Evolutionary conservation across 2,329 filamentous ascomycete genomes (phyloP).

Genomic region (Phoma herbarum): DNA sequence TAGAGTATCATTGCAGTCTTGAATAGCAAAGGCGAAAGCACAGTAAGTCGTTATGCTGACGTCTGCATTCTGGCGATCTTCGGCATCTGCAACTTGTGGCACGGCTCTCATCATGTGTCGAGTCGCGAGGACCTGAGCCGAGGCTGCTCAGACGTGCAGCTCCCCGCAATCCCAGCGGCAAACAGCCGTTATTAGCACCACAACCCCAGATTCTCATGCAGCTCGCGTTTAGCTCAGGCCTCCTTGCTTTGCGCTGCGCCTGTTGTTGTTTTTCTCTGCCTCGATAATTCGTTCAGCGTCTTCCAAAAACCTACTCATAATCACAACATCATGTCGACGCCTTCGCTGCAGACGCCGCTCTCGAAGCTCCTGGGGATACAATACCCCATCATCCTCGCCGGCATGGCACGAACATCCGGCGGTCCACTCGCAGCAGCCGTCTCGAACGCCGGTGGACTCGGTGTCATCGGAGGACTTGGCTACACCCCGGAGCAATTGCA

Average conservation of each 20-base stretch:
- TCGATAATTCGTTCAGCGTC: constrained; percentile 2
- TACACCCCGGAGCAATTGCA: constrained; percentile 74
- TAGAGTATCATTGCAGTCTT: background rate
- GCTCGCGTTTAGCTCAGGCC: constrained; percentile 6
- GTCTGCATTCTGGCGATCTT: constrained; percentile 21
- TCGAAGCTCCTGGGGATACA: constrained; percentile 76
- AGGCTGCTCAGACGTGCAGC: background rate
- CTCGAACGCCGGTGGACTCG: constrained; percentile 85
- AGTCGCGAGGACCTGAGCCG: constrained; percentile 23
- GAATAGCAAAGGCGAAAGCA: background rate
- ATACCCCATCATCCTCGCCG: constrained; percentile 90
- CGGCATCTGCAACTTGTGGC: constrained; percentile 18
- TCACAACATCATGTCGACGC: constrained; percentile 41
- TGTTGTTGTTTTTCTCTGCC: background rate
- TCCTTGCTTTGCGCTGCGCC: constrained; percentile 8
- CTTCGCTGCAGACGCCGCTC: constrained; percentile 50
- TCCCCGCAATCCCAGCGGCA: constrained; percentile 18
- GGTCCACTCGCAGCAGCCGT: constrained; percentile 52
- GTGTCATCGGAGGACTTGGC: constrained; percentile 60
- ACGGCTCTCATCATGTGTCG: constrained; percentile 18
- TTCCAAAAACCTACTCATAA: background rate
- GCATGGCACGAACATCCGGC: constrained; percentile 82
- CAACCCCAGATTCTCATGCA: constrained; percentile 35
- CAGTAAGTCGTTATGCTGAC: background rate
- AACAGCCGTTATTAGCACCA: constrained; percentile 36